Conservation (phyloP, 352 stramenopile genomes). For the Phytopythium montanum region DNA sequence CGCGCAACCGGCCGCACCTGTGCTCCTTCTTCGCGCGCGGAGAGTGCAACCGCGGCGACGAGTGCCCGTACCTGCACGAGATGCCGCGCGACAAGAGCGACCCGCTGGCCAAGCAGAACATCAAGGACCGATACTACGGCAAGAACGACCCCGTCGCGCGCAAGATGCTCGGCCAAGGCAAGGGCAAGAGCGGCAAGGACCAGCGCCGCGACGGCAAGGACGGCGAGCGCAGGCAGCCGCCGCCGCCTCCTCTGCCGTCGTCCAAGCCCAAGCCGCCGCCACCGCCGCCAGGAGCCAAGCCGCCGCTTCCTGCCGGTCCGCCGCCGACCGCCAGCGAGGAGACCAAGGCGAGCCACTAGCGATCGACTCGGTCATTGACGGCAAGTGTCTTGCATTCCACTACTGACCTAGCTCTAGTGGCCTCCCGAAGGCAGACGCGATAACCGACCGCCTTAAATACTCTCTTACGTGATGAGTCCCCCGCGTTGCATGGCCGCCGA, state of each 20-base stretch:
- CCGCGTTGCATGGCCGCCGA: constrained; percentile 45
- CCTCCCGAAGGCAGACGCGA: not conserved
- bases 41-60: constrained; percentile 91
- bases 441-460: not conserved
- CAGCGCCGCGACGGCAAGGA: constrained; percentile 12
- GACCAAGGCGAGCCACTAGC: constrained; percentile 21
- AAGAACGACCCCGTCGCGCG: constrained; percentile 92
- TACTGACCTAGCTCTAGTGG: not conserved
- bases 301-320: constrained; percentile 55
- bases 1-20: constrained; percentile 89
- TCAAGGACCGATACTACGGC: constrained; percentile 93
- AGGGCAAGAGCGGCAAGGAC: constrained; percentile 18
- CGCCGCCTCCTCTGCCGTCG: constrained; percentile 14
- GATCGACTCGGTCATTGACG: not conserved
- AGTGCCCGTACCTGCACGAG: constrained; percentile 95
- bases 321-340: constrained; percentile 22
- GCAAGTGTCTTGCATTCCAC: constrained; percentile 8
- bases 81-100: constrained; percentile 92
- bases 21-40: constrained; percentile 95
- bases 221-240: constrained; percentile 22
- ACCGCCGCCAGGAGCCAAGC: constrained; percentile 49
- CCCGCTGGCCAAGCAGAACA: constrained; percentile 95
- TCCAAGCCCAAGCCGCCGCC: constrained; percentile 57
- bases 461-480: constrained; percentile 28
- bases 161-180: constrained; percentile 76